Base-by-base conservation (phyloP, 495 filamentous ascomycete genomes). In the Echria macrotheca region DNA sequence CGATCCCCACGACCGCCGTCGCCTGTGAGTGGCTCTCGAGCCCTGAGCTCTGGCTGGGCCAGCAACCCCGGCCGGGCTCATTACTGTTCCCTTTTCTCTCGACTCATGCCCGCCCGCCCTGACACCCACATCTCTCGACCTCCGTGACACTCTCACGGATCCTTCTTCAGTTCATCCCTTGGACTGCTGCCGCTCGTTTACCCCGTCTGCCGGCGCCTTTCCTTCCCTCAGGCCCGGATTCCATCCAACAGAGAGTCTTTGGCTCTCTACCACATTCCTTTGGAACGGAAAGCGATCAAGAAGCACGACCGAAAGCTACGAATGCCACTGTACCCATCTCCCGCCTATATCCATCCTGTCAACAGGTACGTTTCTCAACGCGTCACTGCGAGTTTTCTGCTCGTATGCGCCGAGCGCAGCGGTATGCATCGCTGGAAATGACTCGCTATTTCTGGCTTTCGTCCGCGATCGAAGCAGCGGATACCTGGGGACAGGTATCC, bases 221-320 rank as follows among this genome's bases (percentile, higher is more conserved):
- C 14, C 59, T 57, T 52, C 38, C 53, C 40, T 43, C 44, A n/a
- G 17, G 18, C 19, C 35, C 31, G 39, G 37, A 37, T 63, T 69
- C 65, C 62, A 64, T 63, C 70, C 73, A 76, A 74, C 67, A 72
- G 74, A 77, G 74, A 72, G 70, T 67, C 56, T 51, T 25, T 49
- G 26, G 45, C 72, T 76, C 74, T 78, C 76, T 73, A 71, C 64
- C 71, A 80, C 76, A 75, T 74, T 80, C 76, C 50, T 80, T 80
- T 78, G 73, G 75, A 74, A 74, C 60, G 49, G 46, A 55, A 39
- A 44, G 41, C 44, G 42, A 62, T 55, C 18, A 45, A 56, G 45
- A 56, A 31, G 14, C 45, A 12, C 40, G 49, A 49, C 42, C 24
- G 26, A 40, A 29, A 28, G 24, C 15, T 28, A 23, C 48, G 48